Evolutionary conservation across 2,329 filamentous ascomycete genomes (phyloP).

Genomic region (Keithomyces neogunnii): DNA sequence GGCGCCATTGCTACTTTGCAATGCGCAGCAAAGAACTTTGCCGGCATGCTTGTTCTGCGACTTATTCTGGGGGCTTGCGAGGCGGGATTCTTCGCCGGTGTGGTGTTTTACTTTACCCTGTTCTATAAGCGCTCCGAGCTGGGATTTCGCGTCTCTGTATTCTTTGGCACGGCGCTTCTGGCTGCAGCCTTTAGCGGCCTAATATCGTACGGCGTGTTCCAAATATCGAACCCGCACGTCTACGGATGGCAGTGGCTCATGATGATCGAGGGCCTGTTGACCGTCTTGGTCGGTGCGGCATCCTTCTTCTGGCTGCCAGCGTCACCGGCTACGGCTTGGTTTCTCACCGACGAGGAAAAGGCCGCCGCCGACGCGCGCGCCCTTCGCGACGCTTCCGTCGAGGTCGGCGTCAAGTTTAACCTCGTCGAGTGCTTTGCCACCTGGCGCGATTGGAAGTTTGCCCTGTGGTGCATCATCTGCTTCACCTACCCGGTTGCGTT

Average conservation of each 20-base stretch:
- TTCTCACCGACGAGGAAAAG: slow-evolving; percentile 32
- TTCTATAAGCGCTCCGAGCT: slow-evolving; percentile 57
- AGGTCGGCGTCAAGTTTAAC: slow-evolving; percentile 27
- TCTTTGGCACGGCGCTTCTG: slow-evolving; percentile 50
- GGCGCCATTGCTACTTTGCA: slow-evolving; percentile 34
- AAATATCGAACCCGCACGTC: slow-evolving; percentile 36
- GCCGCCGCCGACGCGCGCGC: slow-evolving; percentile 28
- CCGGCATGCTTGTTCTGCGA: slow-evolving; percentile 33
- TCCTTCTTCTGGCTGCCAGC: slow-evolving; percentile 14
- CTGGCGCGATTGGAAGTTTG: slow-evolving; percentile 28
- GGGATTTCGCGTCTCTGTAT: slow-evolving; percentile 48
- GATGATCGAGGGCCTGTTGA: slow-evolving; percentile 50
- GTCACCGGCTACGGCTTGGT: slow-evolving; percentile 32
- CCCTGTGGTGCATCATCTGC: slow-evolving; percentile 34
- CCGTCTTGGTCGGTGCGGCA: slow-evolving; percentile 11
- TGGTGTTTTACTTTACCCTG: slow-evolving; percentile 33
- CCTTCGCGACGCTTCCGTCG: slow-evolving; percentile 32
- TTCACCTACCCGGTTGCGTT: slow-evolving; percentile 41
- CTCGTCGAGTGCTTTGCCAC: slow-evolving; percentile 30
- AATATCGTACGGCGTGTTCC: slow-evolving; percentile 51
- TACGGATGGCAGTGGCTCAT: slow-evolving; percentile 58
- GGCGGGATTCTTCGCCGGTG: slow-evolving; percentile 40
- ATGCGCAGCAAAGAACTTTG: slow-evolving; percentile 36
- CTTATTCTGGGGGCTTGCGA: slow-evolving; percentile 33
- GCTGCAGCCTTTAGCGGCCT: slow-evolving; percentile 58